phyloP scores from a whole-genome alignment of 1,284 basidiomycete species.

The Rugosomyces carneus region DNA sequence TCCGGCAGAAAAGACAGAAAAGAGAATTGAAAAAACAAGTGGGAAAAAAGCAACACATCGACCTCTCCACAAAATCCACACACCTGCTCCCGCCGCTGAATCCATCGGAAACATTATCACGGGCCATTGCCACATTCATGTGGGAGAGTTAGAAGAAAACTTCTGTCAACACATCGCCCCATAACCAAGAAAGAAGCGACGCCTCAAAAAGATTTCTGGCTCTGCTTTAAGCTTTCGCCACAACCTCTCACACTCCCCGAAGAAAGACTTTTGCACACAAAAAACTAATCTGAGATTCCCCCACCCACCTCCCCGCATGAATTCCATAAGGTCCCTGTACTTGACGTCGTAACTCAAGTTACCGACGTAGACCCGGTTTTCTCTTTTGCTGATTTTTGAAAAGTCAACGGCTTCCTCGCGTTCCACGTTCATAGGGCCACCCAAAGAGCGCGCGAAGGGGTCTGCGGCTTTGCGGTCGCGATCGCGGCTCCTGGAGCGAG shows the following conservation, averaged over 20 bases:
- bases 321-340: constrained; percentile 96
- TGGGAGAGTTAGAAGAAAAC: constrained; percentile 18
- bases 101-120: constrained; percentile 31
- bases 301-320: constrained; percentile 98
- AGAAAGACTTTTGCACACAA: constrained; percentile 26
- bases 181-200: constrained; percentile 6
- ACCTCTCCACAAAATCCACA: constrained; percentile 29
- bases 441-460: constrained; percentile 71
- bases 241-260: constrained; percentile 3
- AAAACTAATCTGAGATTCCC: constrained; percentile 59
- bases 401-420: constrained; percentile 87
- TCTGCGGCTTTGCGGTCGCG: constrained; percentile 57
- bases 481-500: constrained; percentile 56
- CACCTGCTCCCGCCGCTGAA: constrained; percentile 27
- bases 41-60: constrained; percentile 32
- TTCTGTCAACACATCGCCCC: constrained; percentile 19
- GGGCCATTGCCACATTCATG: constrained; percentile 16
- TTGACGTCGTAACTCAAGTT: constrained; percentile 97
- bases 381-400: constrained; percentile 90
- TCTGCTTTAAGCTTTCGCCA: constrained; percentile 12
- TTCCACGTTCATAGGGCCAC: constrained; percentile 87
- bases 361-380: constrained; percentile 97
- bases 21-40: constrained; percentile 47
- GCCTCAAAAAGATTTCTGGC: too few relatives aligned
- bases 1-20: constrained; percentile 57